Base-by-base conservation (phyloP, 2,329 filamentous ascomycete genomes). In the Boeremia exigua region DNA sequence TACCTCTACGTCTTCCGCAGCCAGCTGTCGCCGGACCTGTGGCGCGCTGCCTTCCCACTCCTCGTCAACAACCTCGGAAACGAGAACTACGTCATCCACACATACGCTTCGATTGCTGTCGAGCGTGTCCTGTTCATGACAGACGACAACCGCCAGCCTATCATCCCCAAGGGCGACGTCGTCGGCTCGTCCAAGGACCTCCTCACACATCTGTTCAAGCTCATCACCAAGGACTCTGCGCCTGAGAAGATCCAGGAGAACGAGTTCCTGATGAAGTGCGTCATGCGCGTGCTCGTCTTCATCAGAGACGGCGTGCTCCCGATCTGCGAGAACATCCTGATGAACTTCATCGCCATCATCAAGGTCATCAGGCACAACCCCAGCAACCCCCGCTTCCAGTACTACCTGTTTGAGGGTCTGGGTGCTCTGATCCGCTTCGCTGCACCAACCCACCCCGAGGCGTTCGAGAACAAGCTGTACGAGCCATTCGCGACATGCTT, bases 161-260 rank as follows among this genome's bases (percentile, higher is more conserved):
- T 98, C 62, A 96, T 99, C 67, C 83, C 89, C 28, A 86, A 90
- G 39, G 82, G 85, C 10, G 90, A 92, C 62, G 91, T 99, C 50
- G 85, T 89, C 55, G 88, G 89, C 0, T 86, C 95, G 59, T 87
- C 94, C 23, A 93, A 92, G 74, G 92, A 96, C 65, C 84, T 99
- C 2, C 81, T 98, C 17, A 84, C 91, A 49, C 94, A 98, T 70
- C 82, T 99, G 11, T 98, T 99, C 82, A 88, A 88, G 61, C 83
- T 99, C 48, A 92, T 99, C 62, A 90, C 96, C 72, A 91, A 90
- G 72, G 89, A 96, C 66, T 82, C 84, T 4, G 88, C 90, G 10
- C 89, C 96, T 1, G 87, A 94, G 62, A 99, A 98, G 81, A 87
- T 99, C 59, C 95, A 99, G 72, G 95, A 99, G 77, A 99, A 99